phyloP scores from a whole-genome alignment of 345 rosid species.

The rapeseed (Brassica napus) region DNA sequence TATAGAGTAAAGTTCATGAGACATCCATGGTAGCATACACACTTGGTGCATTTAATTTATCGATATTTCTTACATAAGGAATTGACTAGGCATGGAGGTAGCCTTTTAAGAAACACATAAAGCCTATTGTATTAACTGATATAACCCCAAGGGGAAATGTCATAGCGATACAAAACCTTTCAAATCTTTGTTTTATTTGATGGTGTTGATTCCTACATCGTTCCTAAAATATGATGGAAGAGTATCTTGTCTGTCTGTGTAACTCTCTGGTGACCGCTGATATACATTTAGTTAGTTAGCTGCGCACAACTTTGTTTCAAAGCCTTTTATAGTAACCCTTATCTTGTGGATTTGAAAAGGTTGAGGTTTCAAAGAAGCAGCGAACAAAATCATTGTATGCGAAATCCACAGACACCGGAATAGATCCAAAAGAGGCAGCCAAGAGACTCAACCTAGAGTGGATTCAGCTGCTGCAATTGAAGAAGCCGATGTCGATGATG shows the following conservation, averaged over 20 bases:
- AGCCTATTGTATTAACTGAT: neutral
- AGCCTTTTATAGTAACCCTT: slow-evolving; percentile 1
- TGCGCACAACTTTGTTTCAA: slow-evolving; percentile 8
- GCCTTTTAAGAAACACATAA: slow-evolving; percentile 1
- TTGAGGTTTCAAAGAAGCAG: slow-evolving; percentile 58
- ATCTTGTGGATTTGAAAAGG: slow-evolving; percentile 47
- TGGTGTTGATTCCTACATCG: neutral
- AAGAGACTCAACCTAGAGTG: slow-evolving; percentile 87
- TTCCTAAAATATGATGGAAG: neutral
- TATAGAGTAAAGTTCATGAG: neutral
- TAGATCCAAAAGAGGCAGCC: slow-evolving; percentile 76
- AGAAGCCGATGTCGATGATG: slow-evolving; percentile 47
- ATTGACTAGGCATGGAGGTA: slow-evolving; percentile 1
- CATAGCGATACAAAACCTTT: neutral
- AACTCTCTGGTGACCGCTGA: neutral
- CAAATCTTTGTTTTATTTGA: neutral
- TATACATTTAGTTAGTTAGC: slow-evolving; percentile 7
- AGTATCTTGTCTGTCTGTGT: neutral
- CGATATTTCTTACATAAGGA: neutral
- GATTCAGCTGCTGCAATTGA: slow-evolving; percentile 94
- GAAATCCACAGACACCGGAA: slow-evolving; percentile 82
- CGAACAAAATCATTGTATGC: slow-evolving; percentile 78
- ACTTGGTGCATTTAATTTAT: neutral
- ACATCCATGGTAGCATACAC: neutral
- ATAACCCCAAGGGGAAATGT: neutral